These are phyloP conservation scores for Alternaria infectoria DNA, from an alignment of 2,329 filamentous ascomycete species.

Conservation along the genomic window DNA sequence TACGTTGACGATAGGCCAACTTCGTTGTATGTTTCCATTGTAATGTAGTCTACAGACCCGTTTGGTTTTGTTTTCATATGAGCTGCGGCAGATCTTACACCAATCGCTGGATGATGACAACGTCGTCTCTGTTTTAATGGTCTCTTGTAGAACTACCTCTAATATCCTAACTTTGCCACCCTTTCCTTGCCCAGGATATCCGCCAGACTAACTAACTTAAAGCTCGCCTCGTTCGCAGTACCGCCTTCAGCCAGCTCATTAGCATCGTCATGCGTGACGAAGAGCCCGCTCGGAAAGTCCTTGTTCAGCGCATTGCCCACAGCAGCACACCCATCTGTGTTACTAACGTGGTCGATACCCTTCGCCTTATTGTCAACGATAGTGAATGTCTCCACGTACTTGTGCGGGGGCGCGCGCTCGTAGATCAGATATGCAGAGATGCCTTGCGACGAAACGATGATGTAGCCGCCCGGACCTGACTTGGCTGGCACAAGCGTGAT, in stretches of 20 bases:
- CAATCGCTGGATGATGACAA: neutral
- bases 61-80: neutral
- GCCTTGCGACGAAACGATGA: slow-evolving; percentile 61
- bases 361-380: slow-evolving; percentile 52
- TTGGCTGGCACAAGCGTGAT: slow-evolving; percentile 59
- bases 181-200: slow-evolving; percentile 36
- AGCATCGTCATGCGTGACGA: slow-evolving; percentile 62
- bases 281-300: slow-evolving; percentile 48
- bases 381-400: slow-evolving; percentile 59
- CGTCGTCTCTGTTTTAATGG: neutral
- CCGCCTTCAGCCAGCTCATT: slow-evolving; percentile 57
- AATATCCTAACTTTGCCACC: slow-evolving; percentile 29
- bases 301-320: slow-evolving; percentile 54
- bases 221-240: slow-evolving; percentile 57
- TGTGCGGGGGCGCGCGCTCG: slow-evolving; percentile 56
- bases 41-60: neutral
- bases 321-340: slow-evolving; percentile 60
- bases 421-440: slow-evolving; percentile 62
- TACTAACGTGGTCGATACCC: slow-evolving; percentile 58
- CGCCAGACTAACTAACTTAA: slow-evolving; percentile 53
- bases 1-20: neutral
- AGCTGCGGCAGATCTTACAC: neutral
- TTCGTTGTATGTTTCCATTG: neutral
- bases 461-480: slow-evolving; percentile 54
- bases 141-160: neutral